Evolutionary conservation across 2,329 filamentous ascomycete species (phyloP).

Genomic region (Paraconiothyrium brasiliense): DNA sequence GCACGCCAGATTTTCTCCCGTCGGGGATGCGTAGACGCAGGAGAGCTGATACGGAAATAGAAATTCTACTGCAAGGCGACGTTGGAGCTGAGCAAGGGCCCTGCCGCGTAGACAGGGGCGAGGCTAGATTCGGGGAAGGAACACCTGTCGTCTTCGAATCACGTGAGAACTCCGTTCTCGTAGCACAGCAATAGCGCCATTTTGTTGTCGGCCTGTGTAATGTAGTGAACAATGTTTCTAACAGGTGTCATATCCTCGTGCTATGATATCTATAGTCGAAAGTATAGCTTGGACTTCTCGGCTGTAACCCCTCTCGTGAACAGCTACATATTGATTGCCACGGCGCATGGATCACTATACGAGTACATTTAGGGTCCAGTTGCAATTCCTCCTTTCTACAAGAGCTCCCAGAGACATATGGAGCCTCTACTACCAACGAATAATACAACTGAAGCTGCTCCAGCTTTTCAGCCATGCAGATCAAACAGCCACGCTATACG

Average conservation of each 20-base stretch:
- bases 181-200: background rate
- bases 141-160: conserved; percentile 28
- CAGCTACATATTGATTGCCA: background rate
- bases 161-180: conserved; percentile 16
- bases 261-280: background rate
- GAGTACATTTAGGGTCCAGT: conserved; percentile 8
- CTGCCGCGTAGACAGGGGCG: conserved; percentile 19
- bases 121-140: conserved; percentile 12
- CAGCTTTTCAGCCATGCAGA: conserved; percentile 13
- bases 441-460: conserved; percentile 10
- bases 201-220: background rate
- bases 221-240: background rate
- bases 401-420: conserved; percentile 9
- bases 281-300: no score
- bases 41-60: conserved; percentile 38
- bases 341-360: background rate
- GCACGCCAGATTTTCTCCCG: conserved; percentile 24
- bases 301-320: no score
- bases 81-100: conserved; percentile 28
- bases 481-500: conserved; percentile 34
- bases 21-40: conserved; percentile 30
- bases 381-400: conserved; percentile 18
- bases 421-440: background rate
- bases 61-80: conserved; percentile 21
- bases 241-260: background rate